Conservation (phyloP, 257 asterid genomes). For the Forsythia suspensa region DNA sequence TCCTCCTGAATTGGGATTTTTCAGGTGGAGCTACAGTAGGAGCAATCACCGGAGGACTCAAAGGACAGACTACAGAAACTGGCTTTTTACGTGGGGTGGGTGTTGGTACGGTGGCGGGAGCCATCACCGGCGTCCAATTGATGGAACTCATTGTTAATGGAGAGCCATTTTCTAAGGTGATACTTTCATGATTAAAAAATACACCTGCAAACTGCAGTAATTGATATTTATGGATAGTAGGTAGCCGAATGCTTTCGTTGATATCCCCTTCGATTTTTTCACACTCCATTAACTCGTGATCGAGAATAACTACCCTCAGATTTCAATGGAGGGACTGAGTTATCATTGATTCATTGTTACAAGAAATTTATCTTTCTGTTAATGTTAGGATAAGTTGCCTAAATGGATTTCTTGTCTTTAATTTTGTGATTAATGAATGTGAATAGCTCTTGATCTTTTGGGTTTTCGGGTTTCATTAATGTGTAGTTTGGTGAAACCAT, state of each 20-base stretch:
- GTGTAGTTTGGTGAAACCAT: background rate
- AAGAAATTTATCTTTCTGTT: background rate
- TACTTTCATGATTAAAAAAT: slow-evolving; percentile 18
- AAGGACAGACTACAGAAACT: slow-evolving; percentile 94
- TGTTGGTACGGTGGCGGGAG: slow-evolving; percentile 86
- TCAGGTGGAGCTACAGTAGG: slow-evolving; percentile 80
- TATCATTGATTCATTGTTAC: slow-evolving; percentile 2
- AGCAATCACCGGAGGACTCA: slow-evolving; percentile 72
- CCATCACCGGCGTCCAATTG: slow-evolving; percentile 81
- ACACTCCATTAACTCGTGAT: too few relatives aligned
- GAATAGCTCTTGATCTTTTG: background rate
- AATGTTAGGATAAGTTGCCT: background rate
- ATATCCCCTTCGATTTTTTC: background rate
- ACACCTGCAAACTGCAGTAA: slow-evolving; percentile 29
- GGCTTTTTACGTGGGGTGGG: slow-evolving; percentile 85
- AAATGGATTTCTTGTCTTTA: background rate
- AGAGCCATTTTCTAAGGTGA: slow-evolving; percentile 90
- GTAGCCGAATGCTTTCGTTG: background rate
- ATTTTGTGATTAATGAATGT: background rate
- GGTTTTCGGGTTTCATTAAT: background rate
- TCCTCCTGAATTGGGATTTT: background rate
- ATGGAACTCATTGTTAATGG: slow-evolving; percentile 72
- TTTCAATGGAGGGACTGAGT: background rate
- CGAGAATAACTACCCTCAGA: too few relatives aligned
- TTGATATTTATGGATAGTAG: slow-evolving; percentile 1